phyloP scores from a whole-genome alignment of 371 early-diverging fungal species.

The Nematocida minor region DNA sequence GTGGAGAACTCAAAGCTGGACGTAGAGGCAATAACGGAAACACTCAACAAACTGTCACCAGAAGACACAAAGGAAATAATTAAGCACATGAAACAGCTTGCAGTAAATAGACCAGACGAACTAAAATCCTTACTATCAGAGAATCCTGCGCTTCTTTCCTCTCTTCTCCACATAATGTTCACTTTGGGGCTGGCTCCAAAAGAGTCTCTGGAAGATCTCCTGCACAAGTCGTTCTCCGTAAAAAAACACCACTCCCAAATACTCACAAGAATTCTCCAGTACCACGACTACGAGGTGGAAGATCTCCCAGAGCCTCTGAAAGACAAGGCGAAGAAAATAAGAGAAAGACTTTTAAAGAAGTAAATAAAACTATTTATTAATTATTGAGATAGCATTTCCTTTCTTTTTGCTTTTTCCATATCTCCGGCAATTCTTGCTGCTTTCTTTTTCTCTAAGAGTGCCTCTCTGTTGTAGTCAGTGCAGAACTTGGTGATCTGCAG shows the following conservation, averaged over 20 bases:
- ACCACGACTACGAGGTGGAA: conserved; percentile 59
- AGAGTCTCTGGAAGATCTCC: conserved; percentile 42
- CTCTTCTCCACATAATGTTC: conserved; percentile 55
- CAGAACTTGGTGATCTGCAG: conserved; percentile 58
- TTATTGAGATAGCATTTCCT: neutral
- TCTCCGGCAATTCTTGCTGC: neutral
- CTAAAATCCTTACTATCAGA: conserved; percentile 60
- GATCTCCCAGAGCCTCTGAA: conserved; percentile 52
- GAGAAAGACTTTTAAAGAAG: conserved; percentile 47
- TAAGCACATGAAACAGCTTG: conserved; percentile 62
- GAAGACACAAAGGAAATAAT: conserved; percentile 64
- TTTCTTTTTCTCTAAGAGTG: conserved; percentile 56
- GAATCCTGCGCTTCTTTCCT: conserved; percentile 57
- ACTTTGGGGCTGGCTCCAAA: conserved; percentile 56
- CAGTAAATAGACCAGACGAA: conserved; percentile 61
- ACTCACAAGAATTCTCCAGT: conserved; percentile 57
- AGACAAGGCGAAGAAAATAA: conserved; percentile 56
- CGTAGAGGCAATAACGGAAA: conserved; percentile 56
- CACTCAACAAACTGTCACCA: conserved; percentile 59
- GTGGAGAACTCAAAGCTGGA: conserved; percentile 50
- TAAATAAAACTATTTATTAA: neutral
- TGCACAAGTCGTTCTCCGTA: conserved; percentile 57
- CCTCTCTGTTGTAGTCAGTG: conserved; percentile 58
- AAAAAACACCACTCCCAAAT: conserved; percentile 61
- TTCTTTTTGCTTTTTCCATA: conserved; percentile 22